A percentile compares a stretch with the other conserved stretches of the same genome.
These are phyloP conservation scores for Colletotrichum tabaci DNA, from an alignment of 2,329 filamentous ascomycete species.

Conservation along the genomic window DNA sequence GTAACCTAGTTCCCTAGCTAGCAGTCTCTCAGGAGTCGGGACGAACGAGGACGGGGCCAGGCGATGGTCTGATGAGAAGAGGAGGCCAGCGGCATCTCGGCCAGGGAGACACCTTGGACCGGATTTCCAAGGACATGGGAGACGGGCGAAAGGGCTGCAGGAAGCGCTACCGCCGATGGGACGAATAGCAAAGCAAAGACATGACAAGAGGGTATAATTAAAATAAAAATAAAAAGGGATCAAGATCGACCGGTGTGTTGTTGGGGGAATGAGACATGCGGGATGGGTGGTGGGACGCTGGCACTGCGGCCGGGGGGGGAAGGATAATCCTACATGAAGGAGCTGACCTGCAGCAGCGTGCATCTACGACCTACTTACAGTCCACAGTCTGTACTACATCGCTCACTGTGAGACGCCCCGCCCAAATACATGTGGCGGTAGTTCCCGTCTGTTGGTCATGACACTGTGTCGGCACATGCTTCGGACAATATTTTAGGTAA, in stretches of 20 bases:
- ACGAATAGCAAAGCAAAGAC: slow-evolving; percentile 13
- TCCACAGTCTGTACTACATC: background rate
- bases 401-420: background rate
- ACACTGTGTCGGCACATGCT: slow-evolving; percentile 11
- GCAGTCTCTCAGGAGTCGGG: background rate
- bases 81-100: slow-evolving; percentile 12
- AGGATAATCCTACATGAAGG: slow-evolving; percentile 11
- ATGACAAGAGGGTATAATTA: background rate
- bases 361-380: no score
- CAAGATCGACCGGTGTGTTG: slow-evolving; percentile 13
- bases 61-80: slow-evolving; percentile 35
- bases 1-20: background rate
- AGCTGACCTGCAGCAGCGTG: background rate
- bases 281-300: background rate
- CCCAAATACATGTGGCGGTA: background rate
- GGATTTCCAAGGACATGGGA: slow-evolving; percentile 33
- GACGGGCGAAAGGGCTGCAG: slow-evolving; percentile 32
- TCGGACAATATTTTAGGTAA: slow-evolving; percentile 1
- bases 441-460: background rate
- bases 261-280: background rate
- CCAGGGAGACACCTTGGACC: slow-evolving; percentile 10
- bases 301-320: background rate
- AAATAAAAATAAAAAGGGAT: background rate
- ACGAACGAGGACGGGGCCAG: slow-evolving; percentile 17
- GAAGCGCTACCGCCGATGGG: slow-evolving; percentile 4